Conservation (phyloP, 75 land plant species). For the Larix kaempferi region DNA sequence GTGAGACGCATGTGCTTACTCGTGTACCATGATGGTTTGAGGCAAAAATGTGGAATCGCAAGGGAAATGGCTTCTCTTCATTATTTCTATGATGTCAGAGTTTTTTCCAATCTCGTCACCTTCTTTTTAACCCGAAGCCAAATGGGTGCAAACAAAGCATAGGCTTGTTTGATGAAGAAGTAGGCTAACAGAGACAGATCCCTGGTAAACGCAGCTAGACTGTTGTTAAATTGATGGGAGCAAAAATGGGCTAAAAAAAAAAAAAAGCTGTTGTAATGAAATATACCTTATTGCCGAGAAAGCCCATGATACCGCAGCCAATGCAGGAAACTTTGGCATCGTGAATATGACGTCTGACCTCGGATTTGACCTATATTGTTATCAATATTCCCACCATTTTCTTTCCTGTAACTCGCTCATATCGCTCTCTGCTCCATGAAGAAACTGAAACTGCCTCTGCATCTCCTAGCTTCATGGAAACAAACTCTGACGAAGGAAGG, state of each 20-base stretch:
- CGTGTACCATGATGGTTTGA: slow-evolving; percentile 55
- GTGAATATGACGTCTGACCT: slow-evolving; percentile 32
- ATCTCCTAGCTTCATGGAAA: too few relatives aligned
- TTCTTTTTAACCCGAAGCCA: slow-evolving; percentile 64
- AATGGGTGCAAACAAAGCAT: slow-evolving; percentile 60
- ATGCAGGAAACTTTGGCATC: slow-evolving; percentile 48
- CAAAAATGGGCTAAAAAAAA: too few relatives aligned
- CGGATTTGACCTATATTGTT: slow-evolving; percentile 49
- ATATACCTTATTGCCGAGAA: slow-evolving; percentile 73
- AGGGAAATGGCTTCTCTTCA: slow-evolving; percentile 47
- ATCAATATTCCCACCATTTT: slow-evolving; percentile 73
- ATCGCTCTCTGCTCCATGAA: slow-evolving; percentile 1
- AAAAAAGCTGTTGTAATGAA: too few relatives aligned
- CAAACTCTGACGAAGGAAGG: background rate
- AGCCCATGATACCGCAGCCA: slow-evolving; percentile 68
- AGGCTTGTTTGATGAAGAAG: slow-evolving; percentile 53
- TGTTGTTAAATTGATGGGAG: too few relatives aligned
- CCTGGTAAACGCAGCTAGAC: too few relatives aligned
- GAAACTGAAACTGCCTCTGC: too few relatives aligned
- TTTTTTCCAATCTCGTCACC: slow-evolving; percentile 61
- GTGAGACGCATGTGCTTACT: too few relatives aligned
- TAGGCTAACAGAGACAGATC: slow-evolving; percentile 62
- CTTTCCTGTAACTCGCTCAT: slow-evolving; percentile 54
- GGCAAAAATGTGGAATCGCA: slow-evolving; percentile 28
- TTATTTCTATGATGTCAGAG: slow-evolving; percentile 52